Evolutionary conservation across 768 basidiomycete genomes (phyloP), one percentile per base, ranked within the genome.

Genomic region (Boletus rufocinnamomeus): DNA sequence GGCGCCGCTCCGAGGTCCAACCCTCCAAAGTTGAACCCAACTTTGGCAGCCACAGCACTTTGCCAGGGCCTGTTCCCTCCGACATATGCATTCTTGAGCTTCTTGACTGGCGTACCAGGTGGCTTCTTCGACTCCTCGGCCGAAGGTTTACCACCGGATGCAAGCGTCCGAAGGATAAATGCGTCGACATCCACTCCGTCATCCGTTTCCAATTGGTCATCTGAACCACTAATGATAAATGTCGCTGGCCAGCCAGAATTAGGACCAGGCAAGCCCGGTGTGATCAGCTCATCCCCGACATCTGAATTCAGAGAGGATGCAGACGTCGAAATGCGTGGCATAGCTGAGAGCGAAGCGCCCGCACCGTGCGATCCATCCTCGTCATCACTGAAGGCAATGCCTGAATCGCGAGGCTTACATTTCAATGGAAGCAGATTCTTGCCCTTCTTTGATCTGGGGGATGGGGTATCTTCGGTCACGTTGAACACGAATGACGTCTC

Each of bases 101-200:
- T 85, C 79, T 93, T 93, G n/a, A 91, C 88, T 1, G 91, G 91
- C 16, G 91, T 93, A 0, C 88, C 89, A 1, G 91, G 91, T 7
- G 84, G 82, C 56, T 79, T 85, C 78, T 89, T 91, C 19, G 69
- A 68, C 57, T 74, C 71, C 37, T 72, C 71, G 50, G 71, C 63
- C 32, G 77, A 72, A 3, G 77, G 77, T 59, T 85, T 87, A 16
- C 81, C 77, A 13, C 83, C 84, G 4, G 82, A 79, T 7, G 81
- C 81, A 14, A 93, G 80, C 2, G 86, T 86, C 30, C 84, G 83
- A 64, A 86, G 73, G 61, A 93, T 91, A 71, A 91, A 91, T 4
- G 81, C 82, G 53, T 91, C 87, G 1, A 88, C 80, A 57, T 84
- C 80, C 32, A 76, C 65, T n/a, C 63, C 68, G 7, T 72, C 72